Conservation (phyloP, 495 filamentous ascomycete genomes). For the Aspergillus ellipticus region DNA sequence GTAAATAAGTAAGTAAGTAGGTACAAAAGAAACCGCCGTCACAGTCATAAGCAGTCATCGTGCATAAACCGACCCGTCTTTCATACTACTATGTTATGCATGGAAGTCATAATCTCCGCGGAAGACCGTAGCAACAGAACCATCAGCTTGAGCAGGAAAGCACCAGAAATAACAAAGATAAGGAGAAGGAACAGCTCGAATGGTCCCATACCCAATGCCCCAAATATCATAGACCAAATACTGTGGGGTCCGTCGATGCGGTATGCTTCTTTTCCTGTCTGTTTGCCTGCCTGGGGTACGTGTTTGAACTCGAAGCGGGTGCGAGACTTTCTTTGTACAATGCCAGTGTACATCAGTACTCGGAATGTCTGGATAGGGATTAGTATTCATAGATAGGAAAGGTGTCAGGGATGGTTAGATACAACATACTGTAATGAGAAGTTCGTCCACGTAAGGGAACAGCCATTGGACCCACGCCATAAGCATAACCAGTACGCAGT, state of each 20-base stretch:
- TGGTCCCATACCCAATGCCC: not conserved
- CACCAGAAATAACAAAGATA: not conserved
- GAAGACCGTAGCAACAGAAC: not conserved
- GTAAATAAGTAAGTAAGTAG: too few species aligned
- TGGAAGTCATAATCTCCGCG: not conserved
- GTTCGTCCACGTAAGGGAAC: constrained; percentile 30
- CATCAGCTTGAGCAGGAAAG: not conserved
- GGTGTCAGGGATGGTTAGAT: not conserved
- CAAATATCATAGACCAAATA: not conserved
- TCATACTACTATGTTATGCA: not conserved
- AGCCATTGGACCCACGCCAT: constrained; percentile 34
- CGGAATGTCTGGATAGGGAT: constrained; percentile 2
- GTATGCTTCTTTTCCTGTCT: constrained; percentile 34
- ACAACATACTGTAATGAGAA: constrained; percentile 27
- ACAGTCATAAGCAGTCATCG: not conserved
- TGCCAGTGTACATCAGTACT: constrained; percentile 8
- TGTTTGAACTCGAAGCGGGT: constrained; percentile 45
- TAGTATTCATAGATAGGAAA: too few species aligned
- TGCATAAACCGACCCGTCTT: not conserved
- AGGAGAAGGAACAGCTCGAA: constrained; percentile 3
- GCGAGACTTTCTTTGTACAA: constrained; percentile 9
- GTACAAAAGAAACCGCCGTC: too few species aligned
- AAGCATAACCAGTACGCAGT: constrained; percentile 43
- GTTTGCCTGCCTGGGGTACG: constrained; percentile 38
- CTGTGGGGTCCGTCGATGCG: not conserved